These are phyloP conservation scores for Nymphaea colorata DNA, from an alignment of 164 flowering plant genomes.

Conservation along the genomic window DNA sequence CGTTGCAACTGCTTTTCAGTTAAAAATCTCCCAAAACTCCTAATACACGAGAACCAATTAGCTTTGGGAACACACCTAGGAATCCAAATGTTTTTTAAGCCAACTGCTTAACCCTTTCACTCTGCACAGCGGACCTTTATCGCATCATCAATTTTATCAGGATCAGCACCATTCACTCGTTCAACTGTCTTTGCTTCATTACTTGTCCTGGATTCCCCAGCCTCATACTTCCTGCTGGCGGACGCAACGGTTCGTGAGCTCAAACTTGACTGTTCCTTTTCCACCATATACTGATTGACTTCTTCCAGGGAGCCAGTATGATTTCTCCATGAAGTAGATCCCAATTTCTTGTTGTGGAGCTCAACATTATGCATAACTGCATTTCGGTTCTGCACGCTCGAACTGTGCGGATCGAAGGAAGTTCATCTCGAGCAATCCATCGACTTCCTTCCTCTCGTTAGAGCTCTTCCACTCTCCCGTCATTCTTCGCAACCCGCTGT, in stretches of 20 bases:
- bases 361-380: neutral
- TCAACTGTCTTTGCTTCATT: neutral
- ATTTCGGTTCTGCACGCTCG: neutral
- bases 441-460: constrained; percentile 14
- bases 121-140: constrained; percentile 28
- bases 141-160: constrained; percentile 8
- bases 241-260: neutral
- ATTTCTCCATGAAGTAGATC: constrained; percentile 13
- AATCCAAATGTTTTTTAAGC: too few relatives aligned
- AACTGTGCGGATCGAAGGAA: neutral
- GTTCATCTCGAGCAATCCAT: neutral
- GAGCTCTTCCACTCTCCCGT: constrained; percentile 13
- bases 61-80: too few relatives aligned
- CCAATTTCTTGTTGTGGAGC: neutral
- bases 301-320: constrained; percentile 13
- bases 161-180: constrained; percentile 32
- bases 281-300: constrained; percentile 4
- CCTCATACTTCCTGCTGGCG: neutral
- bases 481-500: constrained; percentile 12
- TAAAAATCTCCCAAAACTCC: too few relatives aligned
- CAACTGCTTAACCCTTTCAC: constrained; percentile 19
- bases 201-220: neutral
- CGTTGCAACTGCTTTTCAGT: too few relatives aligned
- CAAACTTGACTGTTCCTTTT: constrained; percentile 6
- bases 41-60: too few relatives aligned